These are phyloP conservation scores for Exophiala bonariae DNA, from an alignment of 2,329 filamentous ascomycete species.

Conservation along the genomic window DNA sequence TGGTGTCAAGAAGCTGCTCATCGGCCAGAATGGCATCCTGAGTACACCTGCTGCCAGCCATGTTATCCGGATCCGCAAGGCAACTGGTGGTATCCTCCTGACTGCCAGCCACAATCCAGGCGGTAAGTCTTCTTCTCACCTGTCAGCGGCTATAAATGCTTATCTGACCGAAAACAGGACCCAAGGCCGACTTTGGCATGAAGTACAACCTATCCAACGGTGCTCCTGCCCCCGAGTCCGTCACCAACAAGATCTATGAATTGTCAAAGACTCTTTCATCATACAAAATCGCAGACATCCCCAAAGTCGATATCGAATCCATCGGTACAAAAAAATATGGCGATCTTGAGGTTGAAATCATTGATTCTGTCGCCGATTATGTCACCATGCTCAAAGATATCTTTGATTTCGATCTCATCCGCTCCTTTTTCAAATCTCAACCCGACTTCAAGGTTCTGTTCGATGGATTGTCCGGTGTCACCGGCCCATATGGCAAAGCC, in stretches of 20 bases:
- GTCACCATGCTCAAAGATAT: conserved; percentile 95
- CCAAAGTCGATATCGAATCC: conserved; percentile 78
- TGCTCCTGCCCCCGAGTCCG: conserved; percentile 89
- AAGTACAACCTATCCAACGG: conserved; percentile 99
- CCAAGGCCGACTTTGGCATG: conserved; percentile 95
- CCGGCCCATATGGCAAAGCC: conserved; percentile 88
- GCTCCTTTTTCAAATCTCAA: conserved; percentile 84
- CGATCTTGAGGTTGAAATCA: conserved; percentile 85
- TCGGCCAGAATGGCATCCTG: conserved; percentile 94
- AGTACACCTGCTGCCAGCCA: conserved; percentile 96
- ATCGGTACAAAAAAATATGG: conserved; percentile 85
- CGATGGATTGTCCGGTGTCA: conserved; percentile 91
- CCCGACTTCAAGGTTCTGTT: conserved; percentile 96
- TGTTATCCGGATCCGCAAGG: conserved; percentile 89
- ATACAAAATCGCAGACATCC: conserved; percentile 89
- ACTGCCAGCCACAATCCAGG: conserved; percentile 98
- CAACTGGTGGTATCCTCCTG: conserved; percentile 92
- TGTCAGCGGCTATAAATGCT: too few species aligned
- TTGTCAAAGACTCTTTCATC: conserved; percentile 83
- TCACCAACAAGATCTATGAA: conserved; percentile 98
- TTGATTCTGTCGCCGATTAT: conserved; percentile 92
- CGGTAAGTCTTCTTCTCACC: conserved; percentile 58
- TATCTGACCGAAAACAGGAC: conserved; percentile 59
- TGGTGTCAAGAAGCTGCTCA: conserved; percentile 96
- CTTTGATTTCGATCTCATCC: conserved; percentile 96